phyloP scores from a whole-genome alignment of 352 stramenopile species.

The Phytophthora sp. region DNA sequence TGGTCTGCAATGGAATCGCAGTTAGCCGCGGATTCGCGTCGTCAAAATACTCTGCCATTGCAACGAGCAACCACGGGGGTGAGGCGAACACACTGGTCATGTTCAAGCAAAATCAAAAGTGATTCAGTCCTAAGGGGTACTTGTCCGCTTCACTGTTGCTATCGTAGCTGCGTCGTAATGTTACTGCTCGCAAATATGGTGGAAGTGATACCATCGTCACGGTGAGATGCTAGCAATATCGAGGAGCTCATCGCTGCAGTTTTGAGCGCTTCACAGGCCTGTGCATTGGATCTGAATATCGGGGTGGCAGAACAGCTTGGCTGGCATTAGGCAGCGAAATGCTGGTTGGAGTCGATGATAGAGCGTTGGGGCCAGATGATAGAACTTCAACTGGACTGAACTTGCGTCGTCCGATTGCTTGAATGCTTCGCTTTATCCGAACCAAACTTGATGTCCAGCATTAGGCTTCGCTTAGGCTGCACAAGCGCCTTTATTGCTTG shows the following conservation, averaged over 20 bases:
- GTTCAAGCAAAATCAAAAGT: slow-evolving; percentile 8
- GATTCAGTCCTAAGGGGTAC: neutral
- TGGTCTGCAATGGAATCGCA: neutral
- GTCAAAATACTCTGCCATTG: slow-evolving; percentile 16
- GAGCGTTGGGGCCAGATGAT: too few relatives aligned
- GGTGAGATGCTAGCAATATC: too few relatives aligned
- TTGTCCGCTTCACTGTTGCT: neutral
- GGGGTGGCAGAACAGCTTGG: neutral
- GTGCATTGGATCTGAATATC: neutral
- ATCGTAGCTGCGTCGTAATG: neutral
- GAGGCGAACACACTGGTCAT: neutral
- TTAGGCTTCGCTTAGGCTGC: neutral
- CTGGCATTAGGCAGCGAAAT: neutral
- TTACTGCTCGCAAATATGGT: slow-evolving; percentile 5
- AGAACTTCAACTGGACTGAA: slow-evolving; percentile 19
- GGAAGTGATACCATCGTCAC: neutral
- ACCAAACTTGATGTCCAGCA: neutral
- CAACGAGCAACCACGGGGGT: neutral
- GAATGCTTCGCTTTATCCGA: neutral
- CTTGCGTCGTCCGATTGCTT: neutral
- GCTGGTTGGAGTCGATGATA: neutral
- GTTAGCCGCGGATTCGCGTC: neutral
- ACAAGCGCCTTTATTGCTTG: too few relatives aligned
- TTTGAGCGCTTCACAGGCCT: too few relatives aligned
- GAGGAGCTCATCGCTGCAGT: too few relatives aligned